Conservation (phyloP, 495 filamentous ascomycete genomes). For the Cudoniella acicularis region DNA sequence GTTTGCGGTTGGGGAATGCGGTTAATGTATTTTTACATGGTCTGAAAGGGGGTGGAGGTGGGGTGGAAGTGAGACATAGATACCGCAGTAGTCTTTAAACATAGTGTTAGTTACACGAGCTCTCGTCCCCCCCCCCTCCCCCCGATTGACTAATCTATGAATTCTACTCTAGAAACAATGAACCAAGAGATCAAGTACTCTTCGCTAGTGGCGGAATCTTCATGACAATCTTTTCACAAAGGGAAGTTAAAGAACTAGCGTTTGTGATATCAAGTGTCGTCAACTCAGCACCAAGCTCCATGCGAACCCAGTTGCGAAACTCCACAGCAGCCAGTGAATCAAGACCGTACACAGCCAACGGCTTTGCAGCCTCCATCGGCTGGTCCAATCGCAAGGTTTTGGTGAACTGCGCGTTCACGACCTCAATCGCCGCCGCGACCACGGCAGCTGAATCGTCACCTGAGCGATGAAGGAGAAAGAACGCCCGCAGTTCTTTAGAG, state of each 20-base stretch:
- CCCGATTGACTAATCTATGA: too few relatives aligned
- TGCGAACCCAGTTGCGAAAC: constrained; percentile 35
- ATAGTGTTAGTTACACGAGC: too few relatives aligned
- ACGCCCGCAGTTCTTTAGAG: not conserved
- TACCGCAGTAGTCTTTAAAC: too few relatives aligned
- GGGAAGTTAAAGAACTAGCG: constrained; percentile 11
- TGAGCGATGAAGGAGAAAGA: not conserved
- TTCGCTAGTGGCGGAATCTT: too few relatives aligned
- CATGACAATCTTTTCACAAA: not conserved
- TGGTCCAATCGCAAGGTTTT: not conserved
- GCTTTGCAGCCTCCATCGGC: not conserved
- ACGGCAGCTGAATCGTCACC: not conserved
- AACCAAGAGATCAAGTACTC: too few relatives aligned
- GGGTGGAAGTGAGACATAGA: too few relatives aligned
- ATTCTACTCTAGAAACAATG: too few relatives aligned
- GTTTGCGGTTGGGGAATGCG: too few relatives aligned
- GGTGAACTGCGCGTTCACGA: not conserved
- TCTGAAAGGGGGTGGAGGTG: too few relatives aligned
- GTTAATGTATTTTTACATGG: too few relatives aligned
- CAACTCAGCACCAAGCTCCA: constrained; percentile 36
- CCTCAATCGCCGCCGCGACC: not conserved
- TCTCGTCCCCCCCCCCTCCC: too few relatives aligned
- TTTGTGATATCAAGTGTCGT: constrained; percentile 16
- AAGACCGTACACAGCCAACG: constrained; percentile 17
- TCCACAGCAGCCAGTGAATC: constrained; percentile 36